Percentiles rank a stretch among this genome's conserved stretches.
Evolutionary conservation across 2,329 filamentous ascomycete genomes (phyloP).

Genomic region (Cyclaneusma minus): DNA sequence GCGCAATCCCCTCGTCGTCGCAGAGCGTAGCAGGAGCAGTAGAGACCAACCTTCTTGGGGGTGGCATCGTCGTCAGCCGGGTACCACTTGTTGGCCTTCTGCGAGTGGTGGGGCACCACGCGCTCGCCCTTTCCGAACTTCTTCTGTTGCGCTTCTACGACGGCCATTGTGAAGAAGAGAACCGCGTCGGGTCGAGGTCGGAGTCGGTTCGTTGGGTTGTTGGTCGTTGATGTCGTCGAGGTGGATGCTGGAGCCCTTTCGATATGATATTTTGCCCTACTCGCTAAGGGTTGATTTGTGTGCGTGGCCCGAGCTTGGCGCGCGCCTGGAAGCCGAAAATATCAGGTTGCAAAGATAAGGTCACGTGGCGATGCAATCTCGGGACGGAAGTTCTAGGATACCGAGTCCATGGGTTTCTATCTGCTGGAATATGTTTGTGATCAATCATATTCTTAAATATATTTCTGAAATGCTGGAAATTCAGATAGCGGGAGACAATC

Average conservation of each 20-base stretch:
- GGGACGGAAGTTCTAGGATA: too few species aligned
- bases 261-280: slow-evolving; percentile 4
- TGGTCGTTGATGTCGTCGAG: slow-evolving; percentile 9
- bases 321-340: background rate
- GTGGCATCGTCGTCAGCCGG: slow-evolving; percentile 80
- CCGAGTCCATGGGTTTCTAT: too few species aligned
- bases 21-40: slow-evolving; percentile 3
- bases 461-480: too few species aligned
- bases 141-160: slow-evolving; percentile 50
- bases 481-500: too few species aligned
- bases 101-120: slow-evolving; percentile 68
- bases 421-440: too few species aligned
- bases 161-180: slow-evolving; percentile 46
- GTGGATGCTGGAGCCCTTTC: slow-evolving; percentile 4
- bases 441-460: too few species aligned
- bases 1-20: slow-evolving; percentile 1
- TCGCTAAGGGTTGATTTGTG: slow-evolving; percentile 1
- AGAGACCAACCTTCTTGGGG: slow-evolving; percentile 75
- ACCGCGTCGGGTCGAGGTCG: slow-evolving; percentile 13
- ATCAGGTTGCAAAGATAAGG: slow-evolving; percentile 1
- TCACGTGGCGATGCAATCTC: too few species aligned
- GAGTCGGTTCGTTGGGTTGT: slow-evolving; percentile 13
- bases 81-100: slow-evolving; percentile 99
- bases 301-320: background rate
- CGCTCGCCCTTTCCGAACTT: slow-evolving; percentile 96